Conservation (phyloP, 176 grass and related monocot species). For the Ensete ventricosum region DNA sequence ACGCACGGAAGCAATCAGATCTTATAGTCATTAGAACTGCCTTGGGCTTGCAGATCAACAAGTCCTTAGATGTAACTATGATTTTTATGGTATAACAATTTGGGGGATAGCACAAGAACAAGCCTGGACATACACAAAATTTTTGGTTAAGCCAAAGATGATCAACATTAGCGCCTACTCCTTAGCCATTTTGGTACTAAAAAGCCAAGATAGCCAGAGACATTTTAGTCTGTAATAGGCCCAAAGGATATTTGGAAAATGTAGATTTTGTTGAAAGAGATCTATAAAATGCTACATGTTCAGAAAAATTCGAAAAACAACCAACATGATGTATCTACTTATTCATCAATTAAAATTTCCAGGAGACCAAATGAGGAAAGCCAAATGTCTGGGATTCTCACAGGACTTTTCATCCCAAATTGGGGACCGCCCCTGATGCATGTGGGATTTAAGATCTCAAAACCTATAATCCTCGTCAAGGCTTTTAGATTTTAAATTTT, state of each 20-base stretch:
- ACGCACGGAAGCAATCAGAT: no score
- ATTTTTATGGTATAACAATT: background rate
- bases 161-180: background rate
- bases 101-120: background rate
- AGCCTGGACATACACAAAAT: background rate
- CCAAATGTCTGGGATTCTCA: background rate
- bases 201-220: no score
- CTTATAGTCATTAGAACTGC: background rate
- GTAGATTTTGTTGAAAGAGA: no score
- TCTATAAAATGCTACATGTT: no score
- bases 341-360: no score
- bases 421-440: background rate
- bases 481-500: background rate
- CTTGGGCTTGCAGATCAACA: background rate
- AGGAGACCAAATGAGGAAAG: background rate
- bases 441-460: background rate
- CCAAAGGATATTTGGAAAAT: no score
- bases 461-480: background rate
- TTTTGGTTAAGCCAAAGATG: background rate
- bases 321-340: no score
- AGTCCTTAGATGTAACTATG: background rate
- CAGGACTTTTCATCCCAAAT: background rate
- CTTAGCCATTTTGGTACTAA: background rate
- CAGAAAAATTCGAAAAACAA: no score
- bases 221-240: background rate